These are phyloP conservation scores for Apophysomyces ossiformis DNA, from an alignment of 371 early-diverging fungal genomes.

Conservation along the genomic window DNA sequence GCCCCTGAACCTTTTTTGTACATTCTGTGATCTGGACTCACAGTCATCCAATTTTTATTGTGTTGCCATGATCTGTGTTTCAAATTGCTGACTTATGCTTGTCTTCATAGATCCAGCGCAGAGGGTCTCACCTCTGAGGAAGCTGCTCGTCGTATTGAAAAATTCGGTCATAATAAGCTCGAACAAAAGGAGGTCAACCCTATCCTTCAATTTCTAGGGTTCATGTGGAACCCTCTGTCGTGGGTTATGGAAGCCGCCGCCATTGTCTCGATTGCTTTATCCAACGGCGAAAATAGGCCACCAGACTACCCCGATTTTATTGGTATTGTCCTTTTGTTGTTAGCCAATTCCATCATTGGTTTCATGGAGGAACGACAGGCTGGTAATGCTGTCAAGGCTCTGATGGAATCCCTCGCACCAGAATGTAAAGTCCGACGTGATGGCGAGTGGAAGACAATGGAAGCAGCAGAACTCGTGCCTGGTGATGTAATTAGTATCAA, in stretches of 20 bases:
- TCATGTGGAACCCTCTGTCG: conserved; percentile 83
- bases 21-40: conserved; percentile 6
- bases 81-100: background rate
- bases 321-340: conserved; percentile 77
- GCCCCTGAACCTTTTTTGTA: conserved; percentile 16
- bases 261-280: conserved; percentile 70
- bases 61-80: conserved; percentile 3
- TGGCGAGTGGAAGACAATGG: conserved; percentile 59
- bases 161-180: conserved; percentile 73
- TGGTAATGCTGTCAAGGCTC: conserved; percentile 76
- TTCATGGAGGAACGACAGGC: conserved; percentile 84
- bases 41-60: background rate
- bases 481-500: conserved; percentile 78
- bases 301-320: conserved; percentile 86
- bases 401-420: conserved; percentile 75
- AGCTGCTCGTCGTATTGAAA: conserved; percentile 62
- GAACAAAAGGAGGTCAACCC: conserved; percentile 80
- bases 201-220: conserved; percentile 82
- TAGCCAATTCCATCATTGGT: conserved; percentile 86
- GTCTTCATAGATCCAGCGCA: conserved; percentile 49
- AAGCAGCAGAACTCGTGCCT: conserved; percentile 65
- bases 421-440: conserved; percentile 71
- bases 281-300: conserved; percentile 66
- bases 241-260: conserved; percentile 84
- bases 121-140: conserved; percentile 68